These are phyloP conservation scores for Kuraishia molischiana DNA, from an alignment of 805 yeast species.

Conservation along the genomic window DNA sequence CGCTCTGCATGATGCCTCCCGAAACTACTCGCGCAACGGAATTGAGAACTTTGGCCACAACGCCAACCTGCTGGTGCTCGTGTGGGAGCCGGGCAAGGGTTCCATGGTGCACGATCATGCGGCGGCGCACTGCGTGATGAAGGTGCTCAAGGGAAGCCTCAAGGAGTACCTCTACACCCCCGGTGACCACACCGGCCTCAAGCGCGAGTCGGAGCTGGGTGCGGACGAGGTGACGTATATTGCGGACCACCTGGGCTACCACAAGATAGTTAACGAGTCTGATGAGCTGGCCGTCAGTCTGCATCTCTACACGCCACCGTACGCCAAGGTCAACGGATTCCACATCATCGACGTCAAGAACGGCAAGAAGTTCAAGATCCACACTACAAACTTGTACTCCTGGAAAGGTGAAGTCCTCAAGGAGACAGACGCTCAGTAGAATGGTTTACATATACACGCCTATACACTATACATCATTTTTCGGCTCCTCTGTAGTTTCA, in stretches of 20 bases:
- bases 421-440: slow-evolving; percentile 2
- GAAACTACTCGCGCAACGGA: slow-evolving; percentile 61
- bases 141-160: slow-evolving; percentile 49
- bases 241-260: slow-evolving; percentile 56
- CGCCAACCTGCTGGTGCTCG: slow-evolving; percentile 58
- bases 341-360: slow-evolving; percentile 36
- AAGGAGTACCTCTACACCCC: slow-evolving; percentile 41
- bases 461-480: no score
- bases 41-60: slow-evolving; percentile 60
- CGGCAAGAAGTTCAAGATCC: slow-evolving; percentile 44
- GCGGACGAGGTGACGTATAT: slow-evolving; percentile 53
- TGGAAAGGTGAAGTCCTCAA: slow-evolving; percentile 39
- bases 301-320: slow-evolving; percentile 72
- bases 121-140: slow-evolving; percentile 68
- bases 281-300: slow-evolving; percentile 45
- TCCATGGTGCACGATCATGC: slow-evolving; percentile 71
- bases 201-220: slow-evolving; percentile 8
- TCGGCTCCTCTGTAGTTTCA: slow-evolving; percentile 5
- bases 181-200: slow-evolving; percentile 8
- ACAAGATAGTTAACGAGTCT: slow-evolving; percentile 41
- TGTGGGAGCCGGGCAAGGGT: slow-evolving; percentile 60
- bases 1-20: slow-evolving; percentile 41
- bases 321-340: slow-evolving; percentile 53
- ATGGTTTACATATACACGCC: neutral
- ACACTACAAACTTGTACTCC: slow-evolving; percentile 50